A percentile compares a stretch with the other conserved stretches of the same genome.
These are phyloP conservation scores for Geoglossum cookeanum DNA, from an alignment of 2,329 filamentous ascomycete species.

Conservation along the genomic window DNA sequence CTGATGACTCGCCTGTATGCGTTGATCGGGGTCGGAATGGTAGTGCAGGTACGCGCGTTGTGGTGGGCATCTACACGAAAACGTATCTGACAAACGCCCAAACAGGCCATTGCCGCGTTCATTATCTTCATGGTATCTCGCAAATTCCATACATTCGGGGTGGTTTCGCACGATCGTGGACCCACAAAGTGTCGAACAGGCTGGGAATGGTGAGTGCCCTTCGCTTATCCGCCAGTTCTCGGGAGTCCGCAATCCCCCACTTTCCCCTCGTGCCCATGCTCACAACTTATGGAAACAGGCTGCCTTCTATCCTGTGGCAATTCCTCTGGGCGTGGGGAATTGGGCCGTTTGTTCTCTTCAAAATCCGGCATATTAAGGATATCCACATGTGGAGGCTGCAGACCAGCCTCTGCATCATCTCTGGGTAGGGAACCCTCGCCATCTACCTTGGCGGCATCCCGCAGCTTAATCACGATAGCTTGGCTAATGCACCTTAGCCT, in stretches of 20 bases:
- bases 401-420: constrained; percentile 33
- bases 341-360: constrained; percentile 42
- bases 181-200: constrained; percentile 29
- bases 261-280: neutral
- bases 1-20: constrained; percentile 31
- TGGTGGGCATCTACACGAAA: neutral
- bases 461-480: constrained; percentile 13
- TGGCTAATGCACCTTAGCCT: constrained; percentile 24
- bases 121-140: constrained; percentile 43
- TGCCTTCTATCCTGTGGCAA: constrained; percentile 45
- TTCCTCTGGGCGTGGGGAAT: constrained; percentile 43
- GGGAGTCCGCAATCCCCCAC: neutral
- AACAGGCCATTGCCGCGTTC: constrained; percentile 36
- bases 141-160: constrained; percentile 43
- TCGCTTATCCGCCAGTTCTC: neutral
- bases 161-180: constrained; percentile 28
- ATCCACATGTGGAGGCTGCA: constrained; percentile 48
- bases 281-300: constrained; percentile 20
- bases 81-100: constrained; percentile 1
- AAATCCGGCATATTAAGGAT: constrained; percentile 40
- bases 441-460: constrained; percentile 2
- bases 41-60: constrained; percentile 29
- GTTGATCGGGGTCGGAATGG: constrained; percentile 34
- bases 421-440: constrained; percentile 16
- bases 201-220: constrained; percentile 39